phyloP scores from a whole-genome alignment of 1,284 basidiomycete species.

The Earliella scabrosa region DNA sequence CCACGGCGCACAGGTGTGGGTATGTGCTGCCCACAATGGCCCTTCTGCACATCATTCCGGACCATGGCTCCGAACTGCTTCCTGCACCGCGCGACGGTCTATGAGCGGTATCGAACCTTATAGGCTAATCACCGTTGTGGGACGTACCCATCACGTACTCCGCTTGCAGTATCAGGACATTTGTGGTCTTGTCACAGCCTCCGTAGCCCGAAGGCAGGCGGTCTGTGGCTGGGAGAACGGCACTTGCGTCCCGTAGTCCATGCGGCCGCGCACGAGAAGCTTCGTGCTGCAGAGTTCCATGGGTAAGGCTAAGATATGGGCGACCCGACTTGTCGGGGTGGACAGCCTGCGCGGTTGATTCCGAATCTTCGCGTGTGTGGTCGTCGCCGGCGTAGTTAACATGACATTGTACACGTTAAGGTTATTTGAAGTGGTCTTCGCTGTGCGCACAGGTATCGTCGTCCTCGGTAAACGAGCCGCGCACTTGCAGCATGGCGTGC shows the following conservation, averaged over 20 bases:
- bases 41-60: constrained; percentile 12
- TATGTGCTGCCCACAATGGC: constrained; percentile 8
- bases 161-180: not conserved
- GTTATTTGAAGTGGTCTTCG: too few relatives aligned
- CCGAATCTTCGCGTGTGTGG: not conserved
- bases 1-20: not conserved
- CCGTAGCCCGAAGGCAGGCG: not conserved
- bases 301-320: not conserved
- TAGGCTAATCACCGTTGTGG: constrained; percentile 11
- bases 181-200: not conserved
- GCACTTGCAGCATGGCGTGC: not conserved
- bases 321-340: constrained; percentile 5
- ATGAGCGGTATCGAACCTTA: constrained; percentile 12
- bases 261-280: not conserved
- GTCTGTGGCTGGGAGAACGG: constrained; percentile 4
- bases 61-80: constrained; percentile 16
- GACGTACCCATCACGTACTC: constrained; percentile 24
- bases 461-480: too few relatives aligned
- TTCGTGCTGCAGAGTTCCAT: not conserved
- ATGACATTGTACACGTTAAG: too few relatives aligned
- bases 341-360: not conserved
- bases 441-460: not conserved
- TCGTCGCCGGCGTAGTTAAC: too few relatives aligned
- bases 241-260: not conserved
- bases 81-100: constrained; percentile 7